Conservation (phyloP, 805 yeast species). For the Candida parachauliodes region DNA sequence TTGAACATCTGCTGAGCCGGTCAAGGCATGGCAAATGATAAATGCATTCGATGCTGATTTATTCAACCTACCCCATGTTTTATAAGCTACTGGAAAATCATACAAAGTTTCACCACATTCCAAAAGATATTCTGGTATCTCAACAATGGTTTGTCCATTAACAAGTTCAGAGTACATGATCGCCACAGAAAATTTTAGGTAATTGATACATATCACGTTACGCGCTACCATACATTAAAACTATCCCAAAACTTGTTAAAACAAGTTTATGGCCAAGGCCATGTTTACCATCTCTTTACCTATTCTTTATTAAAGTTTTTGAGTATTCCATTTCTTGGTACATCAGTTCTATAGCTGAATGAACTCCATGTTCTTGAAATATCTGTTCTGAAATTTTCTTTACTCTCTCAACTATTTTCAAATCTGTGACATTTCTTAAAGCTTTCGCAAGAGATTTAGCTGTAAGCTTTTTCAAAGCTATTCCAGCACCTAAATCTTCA, state of each 20-base stretch:
- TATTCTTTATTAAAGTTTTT: conserved; percentile 42
- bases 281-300: too few species aligned
- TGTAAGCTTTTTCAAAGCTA: conserved; percentile 66
- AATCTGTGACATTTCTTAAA: conserved; percentile 59
- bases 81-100: conserved; percentile 89
- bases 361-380: conserved; percentile 75
- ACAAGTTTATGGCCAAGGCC: too few species aligned
- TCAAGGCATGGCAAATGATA: conserved; percentile 92
- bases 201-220: conserved; percentile 1
- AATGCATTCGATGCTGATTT: conserved; percentile 67
- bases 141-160: conserved; percentile 70
- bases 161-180: conserved; percentile 20
- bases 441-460: conserved; percentile 63
- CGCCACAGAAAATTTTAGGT: neutral
- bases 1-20: conserved; percentile 91
- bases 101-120: conserved; percentile 77
- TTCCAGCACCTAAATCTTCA: conserved; percentile 85
- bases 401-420: conserved; percentile 67
- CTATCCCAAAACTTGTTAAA: too few species aligned
- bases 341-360: conserved; percentile 69
- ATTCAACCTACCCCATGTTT: conserved; percentile 90
- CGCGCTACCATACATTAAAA: too few species aligned
- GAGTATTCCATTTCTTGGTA: conserved; percentile 81
- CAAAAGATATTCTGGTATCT: conserved; percentile 66
- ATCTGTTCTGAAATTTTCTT: conserved; percentile 58